A percentile compares a stretch with the other conserved stretches of the same genome.
Evolutionary conservation across 345 rosid genomes (phyloP).

Genomic region (Cardiospermum halicacabum): DNA sequence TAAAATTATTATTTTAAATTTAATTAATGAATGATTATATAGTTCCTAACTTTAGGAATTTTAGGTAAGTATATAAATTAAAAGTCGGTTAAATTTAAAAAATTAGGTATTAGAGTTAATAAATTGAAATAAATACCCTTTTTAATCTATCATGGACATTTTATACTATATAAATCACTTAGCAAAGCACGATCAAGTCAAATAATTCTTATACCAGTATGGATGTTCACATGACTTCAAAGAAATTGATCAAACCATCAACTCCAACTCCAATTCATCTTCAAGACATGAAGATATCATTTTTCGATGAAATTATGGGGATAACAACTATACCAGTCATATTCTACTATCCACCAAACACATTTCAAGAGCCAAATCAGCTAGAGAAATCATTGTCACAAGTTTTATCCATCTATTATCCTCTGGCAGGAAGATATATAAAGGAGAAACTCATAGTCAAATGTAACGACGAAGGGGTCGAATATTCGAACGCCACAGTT

Average conservation of each 20-base stretch:
- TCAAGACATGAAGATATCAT: background rate
- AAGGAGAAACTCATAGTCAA: background rate
- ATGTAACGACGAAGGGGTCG: background rate
- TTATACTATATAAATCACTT: background rate
- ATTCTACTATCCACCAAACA: background rate
- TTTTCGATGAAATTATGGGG: background rate
- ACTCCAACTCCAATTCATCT: background rate
- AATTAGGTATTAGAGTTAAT: too few species aligned
- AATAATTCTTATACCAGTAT: background rate
- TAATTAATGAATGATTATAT: too few species aligned
- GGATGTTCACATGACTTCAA: background rate
- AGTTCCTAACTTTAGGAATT: too few species aligned
- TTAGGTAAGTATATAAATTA: too few species aligned
- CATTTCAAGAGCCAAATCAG: background rate
- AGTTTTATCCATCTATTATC: background rate
- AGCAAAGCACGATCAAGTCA: background rate
- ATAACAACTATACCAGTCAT: background rate
- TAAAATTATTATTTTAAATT: too few species aligned
- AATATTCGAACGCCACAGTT: background rate
- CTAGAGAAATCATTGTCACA: background rate
- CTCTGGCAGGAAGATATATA: background rate
- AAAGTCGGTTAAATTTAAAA: too few species aligned
- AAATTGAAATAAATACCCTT: too few species aligned
- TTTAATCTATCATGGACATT: too few species aligned
- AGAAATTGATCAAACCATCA: conserved; percentile 1